A percentile compares a stretch with the other conserved stretches of the same genome.
These are phyloP conservation scores for Trichosporon sp. DNA, from an alignment of 1,284 basidiomycete species.

Conservation along the genomic window DNA sequence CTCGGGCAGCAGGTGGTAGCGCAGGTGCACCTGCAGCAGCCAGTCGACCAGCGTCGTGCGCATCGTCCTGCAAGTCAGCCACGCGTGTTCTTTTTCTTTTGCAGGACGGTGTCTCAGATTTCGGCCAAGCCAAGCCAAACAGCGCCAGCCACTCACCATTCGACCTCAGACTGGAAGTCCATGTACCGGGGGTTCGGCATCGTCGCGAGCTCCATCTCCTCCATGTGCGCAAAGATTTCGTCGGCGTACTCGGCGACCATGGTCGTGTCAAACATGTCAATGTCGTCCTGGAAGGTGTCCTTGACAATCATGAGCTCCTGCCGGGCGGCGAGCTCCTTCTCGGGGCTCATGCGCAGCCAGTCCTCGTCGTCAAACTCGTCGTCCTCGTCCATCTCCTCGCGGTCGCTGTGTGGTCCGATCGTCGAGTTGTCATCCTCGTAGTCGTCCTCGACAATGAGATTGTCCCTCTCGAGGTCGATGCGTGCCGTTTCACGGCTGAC, in stretches of 20 bases:
- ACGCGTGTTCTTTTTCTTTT: not conserved
- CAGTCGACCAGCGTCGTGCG: slow-evolving; percentile 57
- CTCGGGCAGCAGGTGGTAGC: slow-evolving; percentile 64
- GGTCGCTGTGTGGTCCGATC: slow-evolving; percentile 13
- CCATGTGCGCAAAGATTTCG: slow-evolving; percentile 97
- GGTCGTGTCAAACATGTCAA: slow-evolving; percentile 83
- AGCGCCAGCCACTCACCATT: slow-evolving; percentile 59
- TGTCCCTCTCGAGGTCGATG: not conserved
- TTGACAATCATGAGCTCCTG: slow-evolving; percentile 44
- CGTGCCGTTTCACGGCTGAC: slow-evolving; percentile 18
- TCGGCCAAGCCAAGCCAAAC: not conserved
- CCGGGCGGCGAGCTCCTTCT: slow-evolving; percentile 37
- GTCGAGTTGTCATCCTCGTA: slow-evolving; percentile 17
- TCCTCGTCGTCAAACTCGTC: slow-evolving; percentile 59
- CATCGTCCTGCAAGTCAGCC: slow-evolving; percentile 51
- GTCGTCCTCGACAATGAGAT: slow-evolving; percentile 19
- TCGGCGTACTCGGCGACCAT: slow-evolving; percentile 99
- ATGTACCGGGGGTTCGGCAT: slow-evolving; percentile 96
- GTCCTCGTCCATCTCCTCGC: slow-evolving; percentile 36
- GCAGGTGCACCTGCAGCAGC: slow-evolving; percentile 61
- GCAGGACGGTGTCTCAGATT: not conserved
- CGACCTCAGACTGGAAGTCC: slow-evolving; percentile 88
- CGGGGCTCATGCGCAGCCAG: slow-evolving; percentile 59
- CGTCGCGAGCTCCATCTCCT: slow-evolving; percentile 75
- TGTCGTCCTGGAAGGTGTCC: slow-evolving; percentile 60